phyloP scores from a whole-genome alignment of 345 rosid genomes.

The Citrus glauca region DNA sequence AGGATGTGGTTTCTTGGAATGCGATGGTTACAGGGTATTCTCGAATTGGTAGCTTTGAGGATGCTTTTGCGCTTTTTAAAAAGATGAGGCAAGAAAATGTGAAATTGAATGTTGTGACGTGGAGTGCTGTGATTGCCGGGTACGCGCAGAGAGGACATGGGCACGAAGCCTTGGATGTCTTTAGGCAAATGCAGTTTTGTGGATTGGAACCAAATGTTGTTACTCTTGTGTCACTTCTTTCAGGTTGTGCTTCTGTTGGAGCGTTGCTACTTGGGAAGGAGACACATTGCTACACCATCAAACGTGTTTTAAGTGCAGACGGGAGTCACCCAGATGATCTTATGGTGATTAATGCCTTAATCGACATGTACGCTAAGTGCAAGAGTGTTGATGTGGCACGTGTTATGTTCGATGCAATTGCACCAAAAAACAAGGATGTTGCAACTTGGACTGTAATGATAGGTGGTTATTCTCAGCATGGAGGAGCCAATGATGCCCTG shows the following conservation, averaged over 20 bases:
- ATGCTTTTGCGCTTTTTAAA: slow-evolving; percentile 54
- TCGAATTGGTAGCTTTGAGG: slow-evolving; percentile 59
- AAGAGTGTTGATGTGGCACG: slow-evolving; percentile 37
- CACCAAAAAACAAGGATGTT: slow-evolving; percentile 47
- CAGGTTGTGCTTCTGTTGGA: slow-evolving; percentile 76
- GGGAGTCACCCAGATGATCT: slow-evolving; percentile 38
- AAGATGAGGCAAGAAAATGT: slow-evolving; percentile 60
- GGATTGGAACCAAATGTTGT: slow-evolving; percentile 59
- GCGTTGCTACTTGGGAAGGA: slow-evolving; percentile 72
- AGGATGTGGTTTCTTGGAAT: slow-evolving; percentile 90
- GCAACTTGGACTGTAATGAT: slow-evolving; percentile 88
- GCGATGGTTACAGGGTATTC: slow-evolving; percentile 83
- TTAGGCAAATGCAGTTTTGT: slow-evolving; percentile 56
- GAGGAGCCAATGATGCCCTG: slow-evolving; percentile 70
- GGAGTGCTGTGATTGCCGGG: slow-evolving; percentile 89
- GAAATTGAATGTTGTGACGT: slow-evolving; percentile 68
- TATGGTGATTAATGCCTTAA: slow-evolving; percentile 59
- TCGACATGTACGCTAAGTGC: slow-evolving; percentile 86
- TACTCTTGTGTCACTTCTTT: slow-evolving; percentile 74
- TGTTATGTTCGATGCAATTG: slow-evolving; percentile 49
- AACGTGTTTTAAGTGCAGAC: slow-evolving; percentile 36
- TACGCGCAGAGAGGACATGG: slow-evolving; percentile 77
- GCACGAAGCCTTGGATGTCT: slow-evolving; percentile 59
- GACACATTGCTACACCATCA: slow-evolving; percentile 66
- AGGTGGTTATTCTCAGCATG: slow-evolving; percentile 84